Conservation (phyloP, 2,329 filamentous ascomycete genomes). For the Capronia epimyces region DNA sequence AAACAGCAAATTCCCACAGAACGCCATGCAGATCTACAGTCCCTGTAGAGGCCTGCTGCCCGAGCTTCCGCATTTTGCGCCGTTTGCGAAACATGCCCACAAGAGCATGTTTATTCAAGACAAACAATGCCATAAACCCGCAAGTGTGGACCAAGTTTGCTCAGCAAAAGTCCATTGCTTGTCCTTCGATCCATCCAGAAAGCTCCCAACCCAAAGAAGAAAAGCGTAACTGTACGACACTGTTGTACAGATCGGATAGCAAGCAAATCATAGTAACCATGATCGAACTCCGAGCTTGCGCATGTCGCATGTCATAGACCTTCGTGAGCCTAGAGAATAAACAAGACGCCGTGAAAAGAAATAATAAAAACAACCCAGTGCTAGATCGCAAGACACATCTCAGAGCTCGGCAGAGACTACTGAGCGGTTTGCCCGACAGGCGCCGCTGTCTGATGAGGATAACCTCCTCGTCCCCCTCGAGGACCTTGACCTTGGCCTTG, state of each 20-base stretch:
- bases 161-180: constrained; percentile 2
- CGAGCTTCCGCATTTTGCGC: constrained; percentile 13
- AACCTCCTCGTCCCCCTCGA: constrained; percentile 31
- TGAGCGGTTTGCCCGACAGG: constrained; percentile 19
- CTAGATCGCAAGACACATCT: constrained; percentile 5
- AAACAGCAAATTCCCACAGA: constrained; percentile 14
- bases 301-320: constrained; percentile 27
- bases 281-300: constrained; percentile 27
- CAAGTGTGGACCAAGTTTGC: neutral
- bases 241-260: constrained; percentile 24
- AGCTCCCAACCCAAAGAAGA: constrained; percentile 13
- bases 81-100: constrained; percentile 4
- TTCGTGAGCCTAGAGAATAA: constrained; percentile 22
- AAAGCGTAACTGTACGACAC: constrained; percentile 19
- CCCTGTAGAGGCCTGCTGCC: constrained; percentile 11
- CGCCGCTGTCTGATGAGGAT: constrained; percentile 14
- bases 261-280: constrained; percentile 19
- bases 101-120: constrained; percentile 16
- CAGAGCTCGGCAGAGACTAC: constrained; percentile 4
- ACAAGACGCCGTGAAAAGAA: constrained; percentile 18
- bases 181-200: constrained; percentile 19
- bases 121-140: constrained; percentile 13
- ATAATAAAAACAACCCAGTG: constrained; percentile 6
- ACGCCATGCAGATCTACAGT: constrained; percentile 24
- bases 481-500: constrained; percentile 42